Evolutionary conservation across 2,329 filamentous ascomycete genomes (phyloP).

Genomic region (Nakataea oryzae): DNA sequence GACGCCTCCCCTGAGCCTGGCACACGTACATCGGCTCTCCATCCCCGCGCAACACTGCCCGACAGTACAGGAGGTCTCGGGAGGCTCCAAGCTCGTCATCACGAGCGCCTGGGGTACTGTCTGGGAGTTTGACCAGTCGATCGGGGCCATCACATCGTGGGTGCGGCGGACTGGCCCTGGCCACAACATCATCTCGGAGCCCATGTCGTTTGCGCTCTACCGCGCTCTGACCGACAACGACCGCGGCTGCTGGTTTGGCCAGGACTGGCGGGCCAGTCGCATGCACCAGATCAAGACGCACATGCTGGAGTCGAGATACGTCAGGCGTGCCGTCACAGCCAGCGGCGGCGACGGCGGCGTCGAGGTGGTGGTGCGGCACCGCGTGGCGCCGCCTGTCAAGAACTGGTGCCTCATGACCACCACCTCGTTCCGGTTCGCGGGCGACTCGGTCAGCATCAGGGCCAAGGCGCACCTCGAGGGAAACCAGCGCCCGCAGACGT

Average conservation of each 20-base stretch:
- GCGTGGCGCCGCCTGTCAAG: constrained; percentile 52
- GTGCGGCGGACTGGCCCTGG: constrained; percentile 16
- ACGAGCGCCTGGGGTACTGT: constrained; percentile 21
- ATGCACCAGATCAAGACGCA: constrained; percentile 32
- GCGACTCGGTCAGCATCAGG: constrained; percentile 36
- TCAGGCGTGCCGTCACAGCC: constrained; percentile 11
- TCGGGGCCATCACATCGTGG: constrained; percentile 31
- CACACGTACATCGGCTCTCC: neutral
- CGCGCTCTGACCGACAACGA: constrained; percentile 60
- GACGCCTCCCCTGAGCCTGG: constrained; percentile 12
- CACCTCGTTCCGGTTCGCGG: constrained; percentile 44
- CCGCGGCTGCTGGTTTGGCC: constrained; percentile 39
- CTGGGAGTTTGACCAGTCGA: constrained; percentile 33
- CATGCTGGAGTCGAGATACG: constrained; percentile 22
- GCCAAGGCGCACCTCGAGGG: constrained; percentile 37
- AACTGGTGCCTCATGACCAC: constrained; percentile 45
- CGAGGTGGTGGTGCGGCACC: constrained; percentile 35
- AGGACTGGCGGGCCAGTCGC: constrained; percentile 41
- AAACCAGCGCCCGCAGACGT: constrained; percentile 37
- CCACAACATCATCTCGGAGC: constrained; percentile 31
- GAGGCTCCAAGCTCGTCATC: constrained; percentile 15
- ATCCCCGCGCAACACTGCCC: neutral
- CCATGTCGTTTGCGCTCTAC: constrained; percentile 44
- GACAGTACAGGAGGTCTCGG: neutral
- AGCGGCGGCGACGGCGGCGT: constrained; percentile 15